A percentile compares a stretch with the other conserved stretches of the same genome.
Conservation (phyloP, 257 asterid genomes). For the Thymus mandschuricus region DNA sequence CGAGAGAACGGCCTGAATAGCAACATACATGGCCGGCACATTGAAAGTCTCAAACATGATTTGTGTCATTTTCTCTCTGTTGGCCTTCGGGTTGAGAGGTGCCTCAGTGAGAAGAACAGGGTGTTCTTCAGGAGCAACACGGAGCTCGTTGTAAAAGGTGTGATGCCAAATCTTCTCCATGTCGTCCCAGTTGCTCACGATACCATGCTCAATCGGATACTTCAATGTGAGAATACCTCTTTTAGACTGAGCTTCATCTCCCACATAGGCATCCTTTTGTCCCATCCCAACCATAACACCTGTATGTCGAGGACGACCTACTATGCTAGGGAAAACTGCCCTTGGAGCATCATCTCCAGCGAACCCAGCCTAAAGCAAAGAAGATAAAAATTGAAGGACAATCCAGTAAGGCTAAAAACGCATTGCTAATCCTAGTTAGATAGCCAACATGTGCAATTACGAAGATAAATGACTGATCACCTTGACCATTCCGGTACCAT, state of each 20-base stretch:
- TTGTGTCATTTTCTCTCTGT: constrained; percentile 57
- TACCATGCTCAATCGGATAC: constrained; percentile 56
- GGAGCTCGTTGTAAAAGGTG: constrained; percentile 52
- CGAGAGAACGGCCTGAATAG: constrained; percentile 59
- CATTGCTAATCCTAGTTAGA: not conserved
- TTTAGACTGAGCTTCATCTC: constrained; percentile 51
- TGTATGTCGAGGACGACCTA: constrained; percentile 51
- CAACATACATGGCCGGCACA: constrained; percentile 53
- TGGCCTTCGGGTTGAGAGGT: constrained; percentile 52
- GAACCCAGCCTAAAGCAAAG: constrained; percentile 42
- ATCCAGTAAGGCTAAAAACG: not conserved
- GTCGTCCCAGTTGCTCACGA: constrained; percentile 54
- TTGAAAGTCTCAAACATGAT: constrained; percentile 56
- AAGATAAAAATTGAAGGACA: not conserved
- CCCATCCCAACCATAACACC: constrained; percentile 57
- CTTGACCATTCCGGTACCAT: constrained; percentile 60
- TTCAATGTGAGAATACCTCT: constrained; percentile 51
- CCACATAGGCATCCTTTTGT: constrained; percentile 48
- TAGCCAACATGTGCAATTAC: not conserved
- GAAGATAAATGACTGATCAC: constrained; percentile 28
- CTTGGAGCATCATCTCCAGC: constrained; percentile 59
- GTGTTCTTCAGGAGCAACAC: constrained; percentile 54
- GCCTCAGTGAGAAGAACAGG: constrained; percentile 51
- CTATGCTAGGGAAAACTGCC: constrained; percentile 53
- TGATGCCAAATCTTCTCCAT: constrained; percentile 61